Evolutionary conservation across 768 basidiomycete genomes (phyloP), one percentile per base, ranked within the genome.

Genomic region (Boletus subcaerulescens): DNA sequence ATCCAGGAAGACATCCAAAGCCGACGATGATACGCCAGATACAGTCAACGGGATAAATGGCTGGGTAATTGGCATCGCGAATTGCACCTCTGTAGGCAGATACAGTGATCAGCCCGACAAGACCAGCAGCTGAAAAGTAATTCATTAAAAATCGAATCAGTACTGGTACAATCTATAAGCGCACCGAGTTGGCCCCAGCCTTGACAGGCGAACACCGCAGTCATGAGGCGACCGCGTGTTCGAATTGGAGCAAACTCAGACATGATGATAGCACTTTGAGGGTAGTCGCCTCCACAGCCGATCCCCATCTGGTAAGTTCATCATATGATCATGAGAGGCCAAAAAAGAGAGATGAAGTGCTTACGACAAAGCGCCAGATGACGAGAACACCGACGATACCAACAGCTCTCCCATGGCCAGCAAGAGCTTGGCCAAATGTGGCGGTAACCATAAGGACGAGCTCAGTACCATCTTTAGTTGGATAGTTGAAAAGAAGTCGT

Each of bases 11-110:
- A 55, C 85, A 87, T 40, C 93, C 93, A 41, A 95, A 74, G 61
- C 93, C 93, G 70, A 94, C 88, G 64, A 95, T 78, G 45, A 94
- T 74, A 63, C 93, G 86, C 93, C 93, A 94, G 69, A 81, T 79
- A 65, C 73, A 80, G 71, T 96, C 93, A 54, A 96, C 77, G 33
- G 80, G 76, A n/a, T 64, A 56, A 20, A 77, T 68, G 36, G 75
- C 56, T 24, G 73, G 71, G 41, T 72, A 60, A 36, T 71, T 51
- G 15, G 76, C 50, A 40, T 77, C 69, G 42, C 85, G 74, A 53
- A 85, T 80, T 3, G 77, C 58, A 49, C 62, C 63, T 70, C 87
- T 87, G 77, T 81, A 92, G 0, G 84, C 89, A 42, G 74, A 62
- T 22, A 85, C 80, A 55, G 82, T 65, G 59, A 89, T 79, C 61